Percentiles rank a stretch among this genome's conserved stretches.
Evolutionary conservation across 148 eudicot genomes (phyloP).

Genomic region (Arbutus unedo): DNA sequence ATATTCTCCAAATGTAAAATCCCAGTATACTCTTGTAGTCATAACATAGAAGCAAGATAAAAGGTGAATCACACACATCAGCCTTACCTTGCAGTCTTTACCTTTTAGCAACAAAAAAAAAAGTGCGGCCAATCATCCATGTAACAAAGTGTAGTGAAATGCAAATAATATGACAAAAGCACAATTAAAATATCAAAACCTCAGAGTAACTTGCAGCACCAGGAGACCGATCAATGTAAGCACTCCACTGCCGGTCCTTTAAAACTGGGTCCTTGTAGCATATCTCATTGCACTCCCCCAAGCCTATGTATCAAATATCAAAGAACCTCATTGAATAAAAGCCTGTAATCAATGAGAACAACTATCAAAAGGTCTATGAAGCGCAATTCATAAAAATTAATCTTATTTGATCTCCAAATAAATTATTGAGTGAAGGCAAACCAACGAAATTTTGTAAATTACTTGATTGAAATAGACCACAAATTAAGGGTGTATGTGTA

Average conservation of each 20-base stretch:
- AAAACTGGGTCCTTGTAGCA: constrained; percentile 97
- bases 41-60: background rate
- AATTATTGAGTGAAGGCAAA: background rate
- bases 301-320: constrained; percentile 40
- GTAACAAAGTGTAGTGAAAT: background rate
- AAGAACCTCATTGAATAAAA: background rate
- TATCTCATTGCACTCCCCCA: constrained; percentile 74
- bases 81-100: background rate
- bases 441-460: background rate
- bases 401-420: too few species aligned
- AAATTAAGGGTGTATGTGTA: background rate
- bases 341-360: background rate
- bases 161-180: background rate
- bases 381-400: background rate
- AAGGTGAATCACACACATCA: background rate
- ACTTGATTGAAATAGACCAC: background rate
- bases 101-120: background rate
- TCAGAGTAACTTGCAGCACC: constrained; percentile 78
- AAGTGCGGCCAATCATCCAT: background rate
- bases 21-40: background rate
- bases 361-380: background rate
- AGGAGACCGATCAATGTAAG: constrained; percentile 98
- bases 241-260: constrained; percentile 93
- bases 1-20: background rate
- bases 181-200: constrained; percentile 36